phyloP scores from a whole-genome alignment of 192 early-diverging fungal genomes.

The Backusella macrospora region DNA sequence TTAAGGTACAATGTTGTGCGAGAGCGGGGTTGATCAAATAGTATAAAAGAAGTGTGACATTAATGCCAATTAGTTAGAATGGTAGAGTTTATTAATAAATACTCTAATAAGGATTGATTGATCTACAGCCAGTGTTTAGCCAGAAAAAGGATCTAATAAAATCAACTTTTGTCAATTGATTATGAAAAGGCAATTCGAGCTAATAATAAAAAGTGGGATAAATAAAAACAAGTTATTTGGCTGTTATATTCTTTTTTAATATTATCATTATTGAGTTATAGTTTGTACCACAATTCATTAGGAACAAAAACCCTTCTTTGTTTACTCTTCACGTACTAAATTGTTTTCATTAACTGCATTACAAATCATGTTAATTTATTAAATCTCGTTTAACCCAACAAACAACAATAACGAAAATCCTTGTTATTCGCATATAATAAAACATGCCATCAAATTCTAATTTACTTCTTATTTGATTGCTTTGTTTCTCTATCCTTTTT shows the following conservation, averaged over 20 bases:
- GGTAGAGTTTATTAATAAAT: too few relatives aligned
- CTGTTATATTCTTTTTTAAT: not conserved
- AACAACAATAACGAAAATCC: too few relatives aligned
- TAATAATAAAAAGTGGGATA: not conserved
- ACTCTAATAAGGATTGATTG: too few relatives aligned
- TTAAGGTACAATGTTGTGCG: constrained; percentile 11
- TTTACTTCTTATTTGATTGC: not conserved
- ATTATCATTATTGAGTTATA: not conserved
- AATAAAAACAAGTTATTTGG: not conserved
- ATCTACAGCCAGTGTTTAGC: too few relatives aligned
- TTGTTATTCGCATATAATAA: too few relatives aligned
- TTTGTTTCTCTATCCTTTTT: not conserved
- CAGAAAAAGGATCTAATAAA: too few relatives aligned
- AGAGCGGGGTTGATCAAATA: constrained; percentile 13
- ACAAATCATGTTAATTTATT: not conserved
- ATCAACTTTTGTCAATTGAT: not conserved
- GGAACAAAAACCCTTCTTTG: constrained; percentile 4
- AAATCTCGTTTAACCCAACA: too few relatives aligned
- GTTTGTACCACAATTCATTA: not conserved
- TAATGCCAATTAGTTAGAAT: constrained; percentile 3
- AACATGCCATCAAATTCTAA: too few relatives aligned
- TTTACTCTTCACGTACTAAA: constrained; percentile 7
- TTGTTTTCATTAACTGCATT: not conserved
- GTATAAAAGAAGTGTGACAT: constrained; percentile 2
- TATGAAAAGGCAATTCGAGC: too few relatives aligned